A percentile compares a stretch with the other conserved stretches of the same genome.
Evolutionary conservation across 2,329 filamentous ascomycete genomes (phyloP).

Genomic region (Leptographium flavum): DNA sequence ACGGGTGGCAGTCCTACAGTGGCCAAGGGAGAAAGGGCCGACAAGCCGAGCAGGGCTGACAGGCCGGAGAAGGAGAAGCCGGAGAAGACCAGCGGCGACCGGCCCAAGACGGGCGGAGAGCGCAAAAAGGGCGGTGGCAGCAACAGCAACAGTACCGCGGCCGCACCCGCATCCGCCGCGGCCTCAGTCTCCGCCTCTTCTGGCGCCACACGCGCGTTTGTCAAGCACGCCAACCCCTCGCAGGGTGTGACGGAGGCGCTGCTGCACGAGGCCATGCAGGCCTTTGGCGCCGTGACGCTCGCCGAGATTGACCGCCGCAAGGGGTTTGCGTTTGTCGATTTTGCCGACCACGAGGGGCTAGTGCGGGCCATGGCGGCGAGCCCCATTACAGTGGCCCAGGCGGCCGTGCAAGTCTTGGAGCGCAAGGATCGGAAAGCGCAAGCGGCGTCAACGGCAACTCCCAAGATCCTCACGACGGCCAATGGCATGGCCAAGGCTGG

Average conservation of each 20-base stretch:
- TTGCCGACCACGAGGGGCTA: slow-evolving; percentile 57
- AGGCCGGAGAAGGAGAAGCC: neutral
- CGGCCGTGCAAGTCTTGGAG: slow-evolving; percentile 76
- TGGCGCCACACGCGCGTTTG: slow-evolving; percentile 52
- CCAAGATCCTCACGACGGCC: too few relatives aligned
- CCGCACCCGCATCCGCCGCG: too few relatives aligned
- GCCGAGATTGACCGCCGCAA: slow-evolving; percentile 93
- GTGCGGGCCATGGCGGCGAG: slow-evolving; percentile 70
- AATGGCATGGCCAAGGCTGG: neutral
- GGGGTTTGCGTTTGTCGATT: slow-evolving; percentile 87
- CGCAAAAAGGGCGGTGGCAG: slow-evolving; percentile 8
- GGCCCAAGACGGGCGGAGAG: slow-evolving; percentile 3
- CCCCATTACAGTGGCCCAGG: slow-evolving; percentile 69
- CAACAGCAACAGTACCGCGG: slow-evolving; percentile 10
- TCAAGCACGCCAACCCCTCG: slow-evolving; percentile 75
- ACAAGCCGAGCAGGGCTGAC: slow-evolving; percentile 7
- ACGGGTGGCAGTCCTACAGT: slow-evolving; percentile 12
- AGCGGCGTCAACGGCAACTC: too few relatives aligned
- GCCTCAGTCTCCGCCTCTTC: slow-evolving; percentile 10
- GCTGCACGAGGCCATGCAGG: slow-evolving; percentile 58
- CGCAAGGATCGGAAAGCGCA: slow-evolving; percentile 45
- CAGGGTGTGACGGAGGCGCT: slow-evolving; percentile 80
- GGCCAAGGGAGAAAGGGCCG: too few relatives aligned
- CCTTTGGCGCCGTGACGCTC: slow-evolving; percentile 59
- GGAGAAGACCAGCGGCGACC: neutral